These are phyloP conservation scores for Fusarium burgessii DNA, from an alignment of 2,329 filamentous ascomycete species.

Conservation along the genomic window DNA sequence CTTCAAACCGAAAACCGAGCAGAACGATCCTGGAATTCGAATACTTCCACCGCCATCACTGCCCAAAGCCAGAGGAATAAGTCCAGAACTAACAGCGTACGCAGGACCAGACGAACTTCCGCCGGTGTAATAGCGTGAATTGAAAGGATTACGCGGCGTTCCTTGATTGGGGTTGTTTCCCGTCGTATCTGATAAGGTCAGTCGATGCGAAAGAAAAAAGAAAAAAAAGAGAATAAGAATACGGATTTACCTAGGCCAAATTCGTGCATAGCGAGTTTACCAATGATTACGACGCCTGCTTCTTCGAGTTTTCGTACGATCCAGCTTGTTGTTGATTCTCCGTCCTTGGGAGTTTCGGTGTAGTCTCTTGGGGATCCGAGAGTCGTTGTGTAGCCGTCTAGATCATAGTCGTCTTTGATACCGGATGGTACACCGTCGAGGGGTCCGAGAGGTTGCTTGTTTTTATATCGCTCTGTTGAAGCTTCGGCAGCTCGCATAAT, in stretches of 20 bases:
- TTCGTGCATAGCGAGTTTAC: slow-evolving; percentile 83
- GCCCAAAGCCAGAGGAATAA: slow-evolving; percentile 78
- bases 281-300: slow-evolving; percentile 77
- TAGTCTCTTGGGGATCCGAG: slow-evolving; percentile 73
- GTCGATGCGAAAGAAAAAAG: not conserved
- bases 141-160: slow-evolving; percentile 82
- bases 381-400: slow-evolving; percentile 78
- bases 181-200: slow-evolving; percentile 68
- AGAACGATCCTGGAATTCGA: slow-evolving; percentile 78
- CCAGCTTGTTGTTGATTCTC: slow-evolving; percentile 68
- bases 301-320: slow-evolving; percentile 77
- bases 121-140: slow-evolving; percentile 78
- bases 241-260: slow-evolving; percentile 70
- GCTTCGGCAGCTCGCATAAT: slow-evolving; percentile 58
- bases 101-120: slow-evolving; percentile 81
- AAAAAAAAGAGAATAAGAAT: no score
- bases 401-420: slow-evolving; percentile 81
- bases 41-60: slow-evolving; percentile 81
- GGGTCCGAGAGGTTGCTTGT: slow-evolving; percentile 68
- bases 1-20: slow-evolving; percentile 81
- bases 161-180: slow-evolving; percentile 80
- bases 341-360: slow-evolving; percentile 57
- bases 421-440: slow-evolving; percentile 80
- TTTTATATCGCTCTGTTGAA: slow-evolving; percentile 61
- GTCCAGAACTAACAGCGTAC: slow-evolving; percentile 76